Evolutionary conservation across 2,329 filamentous ascomycete species (phyloP).

Genomic region (Diplodia scrobiculata): DNA sequence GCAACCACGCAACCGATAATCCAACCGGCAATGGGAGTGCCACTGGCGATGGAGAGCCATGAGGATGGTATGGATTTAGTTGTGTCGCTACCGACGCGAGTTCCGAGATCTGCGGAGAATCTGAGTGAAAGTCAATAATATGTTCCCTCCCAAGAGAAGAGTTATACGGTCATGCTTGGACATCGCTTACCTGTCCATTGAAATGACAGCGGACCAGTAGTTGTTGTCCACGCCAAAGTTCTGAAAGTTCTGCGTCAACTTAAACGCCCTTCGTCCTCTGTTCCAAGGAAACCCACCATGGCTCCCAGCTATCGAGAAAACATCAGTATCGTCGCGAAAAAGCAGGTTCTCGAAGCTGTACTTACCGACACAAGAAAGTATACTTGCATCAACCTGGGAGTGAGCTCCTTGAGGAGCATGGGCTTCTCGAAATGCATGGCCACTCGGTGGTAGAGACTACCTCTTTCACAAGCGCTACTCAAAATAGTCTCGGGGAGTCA

Average conservation of each 20-base stretch:
- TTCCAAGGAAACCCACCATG: neutral
- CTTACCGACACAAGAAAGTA: conserved; percentile 21
- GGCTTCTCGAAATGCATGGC: conserved; percentile 13
- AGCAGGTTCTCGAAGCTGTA: neutral
- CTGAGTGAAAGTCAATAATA: neutral
- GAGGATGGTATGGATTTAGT: neutral
- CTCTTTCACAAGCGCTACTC: neutral
- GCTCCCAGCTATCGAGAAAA: neutral
- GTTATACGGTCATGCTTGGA: neutral
- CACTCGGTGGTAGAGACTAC: neutral
- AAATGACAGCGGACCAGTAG: conserved; percentile 11
- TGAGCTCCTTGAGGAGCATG: conserved; percentile 13
- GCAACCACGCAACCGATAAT: conserved; percentile 3
- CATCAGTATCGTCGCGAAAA: neutral
- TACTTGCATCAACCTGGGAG: conserved; percentile 14
- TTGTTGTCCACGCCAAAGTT: conserved; percentile 13
- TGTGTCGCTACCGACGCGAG: neutral
- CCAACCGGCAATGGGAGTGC: conserved; percentile 4
- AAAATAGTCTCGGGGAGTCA: neutral
- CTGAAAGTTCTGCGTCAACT: no score
- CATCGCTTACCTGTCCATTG: conserved; percentile 11
- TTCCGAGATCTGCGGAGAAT: conserved; percentile 5
- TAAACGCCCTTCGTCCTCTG: no score
- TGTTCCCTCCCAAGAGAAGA: neutral
- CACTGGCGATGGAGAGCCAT: conserved; percentile 6